These are phyloP conservation scores for Fusarium domesticum DNA, from an alignment of 2,329 filamentous ascomycete genomes.

Conservation along the genomic window DNA sequence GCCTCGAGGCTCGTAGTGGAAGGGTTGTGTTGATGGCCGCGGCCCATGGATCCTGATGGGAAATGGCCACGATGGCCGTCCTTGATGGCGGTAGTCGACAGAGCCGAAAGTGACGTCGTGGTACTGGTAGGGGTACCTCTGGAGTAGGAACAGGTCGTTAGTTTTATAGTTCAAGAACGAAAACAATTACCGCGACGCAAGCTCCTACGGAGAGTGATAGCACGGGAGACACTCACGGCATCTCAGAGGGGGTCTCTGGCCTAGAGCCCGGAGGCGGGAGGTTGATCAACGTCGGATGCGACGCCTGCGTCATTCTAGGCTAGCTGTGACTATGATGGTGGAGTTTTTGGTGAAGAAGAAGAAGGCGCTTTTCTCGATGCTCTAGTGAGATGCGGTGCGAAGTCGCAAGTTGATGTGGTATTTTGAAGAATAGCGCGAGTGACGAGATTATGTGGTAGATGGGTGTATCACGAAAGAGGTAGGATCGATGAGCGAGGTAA, in stretches of 20 bases:
- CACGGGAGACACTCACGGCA: slow-evolving; percentile 69
- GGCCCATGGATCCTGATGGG: slow-evolving; percentile 52
- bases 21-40: slow-evolving; percentile 57
- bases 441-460: too few relatives aligned
- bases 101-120: slow-evolving; percentile 84
- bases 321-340: slow-evolving; percentile 2
- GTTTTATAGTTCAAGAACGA: slow-evolving; percentile 2
- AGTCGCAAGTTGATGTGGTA: slow-evolving; percentile 9
- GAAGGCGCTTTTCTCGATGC: too few relatives aligned
- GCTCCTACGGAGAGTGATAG: too few relatives aligned
- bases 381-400: slow-evolving; percentile 7
- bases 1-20: slow-evolving; percentile 76
- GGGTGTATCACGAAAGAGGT: too few relatives aligned
- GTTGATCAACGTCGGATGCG: slow-evolving; percentile 71
- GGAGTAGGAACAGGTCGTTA: slow-evolving; percentile 14
- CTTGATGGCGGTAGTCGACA: slow-evolving; percentile 94
- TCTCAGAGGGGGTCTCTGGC: slow-evolving; percentile 82
- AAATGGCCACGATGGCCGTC: slow-evolving; percentile 87
- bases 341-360: background rate
- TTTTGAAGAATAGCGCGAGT: slow-evolving; percentile 1
- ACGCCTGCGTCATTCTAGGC: slow-evolving; percentile 38
- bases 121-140: slow-evolving; percentile 92
- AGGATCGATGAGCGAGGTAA: background rate
- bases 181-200: slow-evolving; percentile 4
- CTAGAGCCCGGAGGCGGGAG: slow-evolving; percentile 79